Conservation (phyloP, 805 yeast species). For the Ogataea nitratoaversa region DNA sequence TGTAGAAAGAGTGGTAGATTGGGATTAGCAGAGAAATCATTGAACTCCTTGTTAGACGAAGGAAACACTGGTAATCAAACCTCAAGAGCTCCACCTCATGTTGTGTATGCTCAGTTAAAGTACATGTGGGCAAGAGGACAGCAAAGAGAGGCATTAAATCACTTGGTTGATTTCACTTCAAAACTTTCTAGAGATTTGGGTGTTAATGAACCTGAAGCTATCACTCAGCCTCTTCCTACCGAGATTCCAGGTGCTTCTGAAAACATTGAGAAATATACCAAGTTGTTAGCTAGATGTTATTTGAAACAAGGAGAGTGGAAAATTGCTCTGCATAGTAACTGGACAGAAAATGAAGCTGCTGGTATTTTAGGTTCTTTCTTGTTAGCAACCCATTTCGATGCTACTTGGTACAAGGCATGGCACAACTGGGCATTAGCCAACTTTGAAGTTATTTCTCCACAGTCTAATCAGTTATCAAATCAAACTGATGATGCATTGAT, state of each 20-base stretch:
- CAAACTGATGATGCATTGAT: constrained; percentile 10
- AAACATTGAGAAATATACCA: constrained; percentile 79
- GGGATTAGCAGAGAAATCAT: constrained; percentile 87
- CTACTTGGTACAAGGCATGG: constrained; percentile 97
- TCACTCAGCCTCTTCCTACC: constrained; percentile 79
- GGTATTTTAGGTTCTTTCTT: constrained; percentile 88
- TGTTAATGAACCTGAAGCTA: constrained; percentile 78
- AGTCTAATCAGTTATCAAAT: constrained; percentile 23
- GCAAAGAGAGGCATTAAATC: constrained; percentile 78
- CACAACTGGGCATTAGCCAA: constrained; percentile 99
- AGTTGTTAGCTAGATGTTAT: constrained; percentile 86
- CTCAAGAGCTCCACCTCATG: constrained; percentile 91
- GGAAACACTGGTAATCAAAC: constrained; percentile 36
- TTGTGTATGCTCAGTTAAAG: constrained; percentile 93
- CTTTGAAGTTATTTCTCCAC: constrained; percentile 83
- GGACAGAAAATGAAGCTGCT: constrained; percentile 72
- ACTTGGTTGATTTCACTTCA: constrained; percentile 84
- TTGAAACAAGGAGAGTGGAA: constrained; percentile 99
- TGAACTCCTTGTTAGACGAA: constrained; percentile 73
- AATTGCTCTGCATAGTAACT: constrained; percentile 68
- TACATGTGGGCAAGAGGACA: constrained; percentile 96
- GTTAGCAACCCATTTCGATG: constrained; percentile 91
- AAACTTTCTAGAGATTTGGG: constrained; percentile 87
- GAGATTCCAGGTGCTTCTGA: constrained; percentile 65
- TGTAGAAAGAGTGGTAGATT: constrained; percentile 92